phyloP scores from a whole-genome alignment of 371 early-diverging fungal species.

The Dinochytrium kinnereticum region DNA sequence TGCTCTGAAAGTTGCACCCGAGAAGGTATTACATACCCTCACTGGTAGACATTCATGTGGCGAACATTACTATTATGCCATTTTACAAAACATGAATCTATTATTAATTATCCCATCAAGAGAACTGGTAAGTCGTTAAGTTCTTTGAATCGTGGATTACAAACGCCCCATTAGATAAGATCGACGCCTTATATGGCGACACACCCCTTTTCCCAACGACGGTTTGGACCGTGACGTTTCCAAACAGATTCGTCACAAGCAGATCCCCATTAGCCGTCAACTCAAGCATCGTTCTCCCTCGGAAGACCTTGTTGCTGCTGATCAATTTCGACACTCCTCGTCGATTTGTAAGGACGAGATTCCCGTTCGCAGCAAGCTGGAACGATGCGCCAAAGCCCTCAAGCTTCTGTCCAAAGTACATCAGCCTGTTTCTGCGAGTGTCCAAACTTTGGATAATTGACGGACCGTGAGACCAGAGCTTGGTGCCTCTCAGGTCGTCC shows the following conservation, averaged over 20 bases:
- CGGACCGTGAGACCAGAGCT: constrained; percentile 1
- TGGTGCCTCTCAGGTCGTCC: neutral
- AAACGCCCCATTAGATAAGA: neutral
- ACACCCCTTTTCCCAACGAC: neutral
- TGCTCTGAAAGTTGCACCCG: too few species aligned
- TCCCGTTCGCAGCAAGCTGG: neutral
- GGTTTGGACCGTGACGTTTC: neutral
- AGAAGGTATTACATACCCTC: too few species aligned
- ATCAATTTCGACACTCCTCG: neutral
- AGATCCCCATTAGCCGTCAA: neutral
- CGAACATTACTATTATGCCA: too few species aligned
- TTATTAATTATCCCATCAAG: too few species aligned
- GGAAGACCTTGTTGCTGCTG: neutral
- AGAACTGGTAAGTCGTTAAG: neutral
- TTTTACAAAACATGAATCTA: too few species aligned
- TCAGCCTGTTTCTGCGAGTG: neutral
- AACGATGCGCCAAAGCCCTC: neutral
- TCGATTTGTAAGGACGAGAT: neutral
- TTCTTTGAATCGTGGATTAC: neutral
- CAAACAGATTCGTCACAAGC: neutral
- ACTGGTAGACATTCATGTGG: too few species aligned
- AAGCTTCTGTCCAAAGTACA: neutral
- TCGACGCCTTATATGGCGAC: neutral
- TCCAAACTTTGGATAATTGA: neutral
- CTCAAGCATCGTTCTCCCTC: neutral